Evolutionary conservation across 1,139 yeast species (phyloP).

Genomic region (Protomyces arabidopsidicola): DNA sequence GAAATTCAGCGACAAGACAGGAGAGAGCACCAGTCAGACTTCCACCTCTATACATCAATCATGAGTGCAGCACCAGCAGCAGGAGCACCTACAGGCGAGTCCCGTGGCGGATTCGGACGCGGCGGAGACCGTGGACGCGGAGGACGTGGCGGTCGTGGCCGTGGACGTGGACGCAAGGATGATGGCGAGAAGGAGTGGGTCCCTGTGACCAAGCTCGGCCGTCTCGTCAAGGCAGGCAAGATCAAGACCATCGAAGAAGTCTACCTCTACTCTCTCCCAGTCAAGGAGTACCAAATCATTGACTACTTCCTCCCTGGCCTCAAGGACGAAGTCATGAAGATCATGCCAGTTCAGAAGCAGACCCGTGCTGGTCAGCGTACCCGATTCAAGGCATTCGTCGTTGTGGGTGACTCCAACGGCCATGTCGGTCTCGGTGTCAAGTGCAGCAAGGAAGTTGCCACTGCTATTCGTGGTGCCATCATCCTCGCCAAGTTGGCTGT

Average conservation of each 20-base stretch:
- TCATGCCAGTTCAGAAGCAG: conserved; percentile 99
- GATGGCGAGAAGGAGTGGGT: conserved; percentile 98
- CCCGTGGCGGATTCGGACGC: conserved; percentile 22
- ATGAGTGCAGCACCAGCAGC: conserved; percentile 28
- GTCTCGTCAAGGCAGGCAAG: conserved; percentile 99
- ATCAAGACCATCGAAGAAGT: conserved; percentile 94
- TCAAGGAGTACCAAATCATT: conserved; percentile 98
- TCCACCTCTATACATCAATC: neutral
- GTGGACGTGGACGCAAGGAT: conserved; percentile 57
- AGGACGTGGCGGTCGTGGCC: conserved; percentile 55
- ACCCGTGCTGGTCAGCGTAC: conserved; percentile 99
- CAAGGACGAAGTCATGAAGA: conserved; percentile 96
- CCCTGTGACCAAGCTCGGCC: conserved; percentile 99
- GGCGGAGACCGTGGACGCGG: conserved; percentile 38
- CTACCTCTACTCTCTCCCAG: conserved; percentile 98
- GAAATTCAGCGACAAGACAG: neutral
- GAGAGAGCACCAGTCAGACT: neutral
- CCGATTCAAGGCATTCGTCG: conserved; percentile 99
- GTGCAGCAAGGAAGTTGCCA: conserved; percentile 99
- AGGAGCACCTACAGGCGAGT: conserved; percentile 18
- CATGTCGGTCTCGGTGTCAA: conserved; percentile 99
- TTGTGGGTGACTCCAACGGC: conserved; percentile 99
- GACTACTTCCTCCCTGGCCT: conserved; percentile 94
- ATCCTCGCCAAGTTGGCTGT: conserved; percentile 97
- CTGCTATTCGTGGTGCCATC: conserved; percentile 99